phyloP scores from a whole-genome alignment of 257 asterid genomes.

The Fraxinus anomala region DNA sequence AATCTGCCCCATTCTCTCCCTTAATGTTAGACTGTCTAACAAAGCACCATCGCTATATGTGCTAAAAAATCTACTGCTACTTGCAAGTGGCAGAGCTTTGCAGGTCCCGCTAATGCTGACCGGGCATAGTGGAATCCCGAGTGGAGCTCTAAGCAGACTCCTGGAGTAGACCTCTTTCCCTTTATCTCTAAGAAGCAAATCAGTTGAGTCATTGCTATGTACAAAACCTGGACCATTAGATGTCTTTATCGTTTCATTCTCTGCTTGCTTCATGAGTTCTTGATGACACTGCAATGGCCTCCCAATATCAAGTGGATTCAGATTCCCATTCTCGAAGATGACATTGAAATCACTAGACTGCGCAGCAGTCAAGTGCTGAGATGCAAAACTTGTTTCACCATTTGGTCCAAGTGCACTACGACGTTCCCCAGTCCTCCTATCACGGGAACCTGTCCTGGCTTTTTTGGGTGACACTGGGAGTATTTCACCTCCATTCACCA shows the following conservation, averaged over 20 bases:
- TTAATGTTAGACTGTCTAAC: slow-evolving; percentile 58
- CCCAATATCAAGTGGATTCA: slow-evolving; percentile 40
- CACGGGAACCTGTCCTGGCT: slow-evolving; percentile 58
- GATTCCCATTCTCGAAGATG: slow-evolving; percentile 58
- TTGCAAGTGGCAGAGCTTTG: slow-evolving; percentile 44
- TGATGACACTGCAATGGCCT: slow-evolving; percentile 51
- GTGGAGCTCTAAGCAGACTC: slow-evolving; percentile 74
- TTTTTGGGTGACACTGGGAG: slow-evolving; percentile 66
- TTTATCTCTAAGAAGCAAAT: slow-evolving; percentile 39
- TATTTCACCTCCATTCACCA: slow-evolving; percentile 61
- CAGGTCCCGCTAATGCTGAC: slow-evolving; percentile 72
- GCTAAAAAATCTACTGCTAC: slow-evolving; percentile 49
- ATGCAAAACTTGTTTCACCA: slow-evolving; percentile 46
- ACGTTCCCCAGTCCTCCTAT: slow-evolving; percentile 59
- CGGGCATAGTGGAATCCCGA: slow-evolving; percentile 69
- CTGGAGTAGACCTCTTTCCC: slow-evolving; percentile 48
- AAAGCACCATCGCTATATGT: slow-evolving; percentile 47
- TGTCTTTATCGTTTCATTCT: slow-evolving; percentile 31
- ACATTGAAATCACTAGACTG: slow-evolving; percentile 38
- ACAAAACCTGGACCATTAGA: slow-evolving; percentile 43
- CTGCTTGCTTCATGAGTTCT: slow-evolving; percentile 36
- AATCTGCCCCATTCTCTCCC: slow-evolving; percentile 75
- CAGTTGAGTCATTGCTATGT: slow-evolving; percentile 45
- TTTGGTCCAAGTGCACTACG: slow-evolving; percentile 60
- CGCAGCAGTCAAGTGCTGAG: slow-evolving; percentile 40